phyloP scores from a whole-genome alignment of 1,139 yeast genomes.

The Torulaspora pretoriensis region DNA sequence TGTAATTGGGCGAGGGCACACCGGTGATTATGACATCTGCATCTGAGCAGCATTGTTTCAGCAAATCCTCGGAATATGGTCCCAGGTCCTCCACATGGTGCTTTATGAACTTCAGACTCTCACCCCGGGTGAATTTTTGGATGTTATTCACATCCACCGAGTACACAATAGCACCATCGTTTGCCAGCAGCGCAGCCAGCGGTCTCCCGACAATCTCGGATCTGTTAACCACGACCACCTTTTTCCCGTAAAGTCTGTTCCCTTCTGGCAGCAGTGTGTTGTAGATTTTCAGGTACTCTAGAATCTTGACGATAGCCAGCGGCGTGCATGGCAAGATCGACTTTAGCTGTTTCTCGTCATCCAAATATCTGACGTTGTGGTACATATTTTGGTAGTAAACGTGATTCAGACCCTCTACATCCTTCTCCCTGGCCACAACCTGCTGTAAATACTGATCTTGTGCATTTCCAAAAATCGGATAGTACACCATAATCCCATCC shows the following conservation, averaged over 20 bases:
- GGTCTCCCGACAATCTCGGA: slow-evolving; percentile 98
- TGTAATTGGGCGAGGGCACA: slow-evolving; percentile 78
- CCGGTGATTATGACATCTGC: slow-evolving; percentile 96
- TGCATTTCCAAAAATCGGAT: slow-evolving; percentile 92
- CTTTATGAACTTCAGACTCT: slow-evolving; percentile 73
- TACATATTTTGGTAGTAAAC: slow-evolving; percentile 89
- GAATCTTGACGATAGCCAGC: slow-evolving; percentile 84
- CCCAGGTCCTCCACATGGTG: slow-evolving; percentile 78
- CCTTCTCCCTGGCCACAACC: slow-evolving; percentile 75
- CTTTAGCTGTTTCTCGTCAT: slow-evolving; percentile 62
- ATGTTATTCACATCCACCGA: slow-evolving; percentile 85
- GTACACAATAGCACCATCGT: slow-evolving; percentile 95
- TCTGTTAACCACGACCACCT: slow-evolving; percentile 82
- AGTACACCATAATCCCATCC: slow-evolving; percentile 95
- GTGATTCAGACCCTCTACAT: slow-evolving; percentile 92
- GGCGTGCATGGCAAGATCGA: slow-evolving; percentile 96
- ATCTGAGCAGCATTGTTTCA: slow-evolving; percentile 62
- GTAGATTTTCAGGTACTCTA: slow-evolving; percentile 86
- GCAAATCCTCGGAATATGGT: slow-evolving; percentile 40
- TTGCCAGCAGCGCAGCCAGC: slow-evolving; percentile 88
- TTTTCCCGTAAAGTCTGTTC: slow-evolving; percentile 87
- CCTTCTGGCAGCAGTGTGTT: slow-evolving; percentile 80
- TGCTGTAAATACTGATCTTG: slow-evolving; percentile 96
- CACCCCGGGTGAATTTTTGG: slow-evolving; percentile 92
- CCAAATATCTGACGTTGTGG: slow-evolving; percentile 83